Base-by-base conservation (phyloP, 2,329 filamentous ascomycete genomes). In the Coleophoma eucalyptorum region DNA sequence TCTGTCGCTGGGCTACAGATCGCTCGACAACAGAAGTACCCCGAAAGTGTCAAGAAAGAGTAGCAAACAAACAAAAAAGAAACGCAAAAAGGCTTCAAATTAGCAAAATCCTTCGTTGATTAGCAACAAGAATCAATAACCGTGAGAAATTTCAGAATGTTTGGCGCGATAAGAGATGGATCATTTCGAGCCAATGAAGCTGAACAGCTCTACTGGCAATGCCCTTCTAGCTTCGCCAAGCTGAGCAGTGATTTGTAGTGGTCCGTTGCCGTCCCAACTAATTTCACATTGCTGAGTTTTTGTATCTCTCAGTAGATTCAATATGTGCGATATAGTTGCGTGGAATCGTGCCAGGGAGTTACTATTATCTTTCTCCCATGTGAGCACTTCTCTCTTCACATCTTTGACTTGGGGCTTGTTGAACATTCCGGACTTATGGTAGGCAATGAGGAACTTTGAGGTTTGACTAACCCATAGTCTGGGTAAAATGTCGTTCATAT, bases 401-500 rank as follows among this genome's bases (percentile, higher is more conserved):
- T 56, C 43, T 16, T 46, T 48, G 8, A 62, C 43, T 31, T 54
- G 3, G 4, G 56, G 58, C 4, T 55, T 48, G 12, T 21, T 16
- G 18, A 80, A 80, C 0, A 65, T 41, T 10, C 68, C 67, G 4
- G 53, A 57, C 8, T 68, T 58, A 57, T 81, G 76, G 48, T 72
- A 75, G 0, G 74, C 77, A 16, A 79, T 55, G 34, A 80, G 64
- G 50, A 80, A 74, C 51, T 74, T 77, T 0, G 72, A 71, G 16
- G 74, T 72, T 54, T 79, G 78, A 15, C 68, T 62, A 13, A 76
- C 44, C 76, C 75, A 81, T 5, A 80, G 65, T 8, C 69, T 65
- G 3, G 69, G 69, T 10, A 73, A 65, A 1, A 63, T 40, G 34
- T 66, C 65, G 11, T 57, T 62, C 40, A 58, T 50, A 18, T 48